Base-by-base conservation (phyloP, 2,329 filamentous ascomycete species). In the Pseudocercospora pini-densiflorae region DNA sequence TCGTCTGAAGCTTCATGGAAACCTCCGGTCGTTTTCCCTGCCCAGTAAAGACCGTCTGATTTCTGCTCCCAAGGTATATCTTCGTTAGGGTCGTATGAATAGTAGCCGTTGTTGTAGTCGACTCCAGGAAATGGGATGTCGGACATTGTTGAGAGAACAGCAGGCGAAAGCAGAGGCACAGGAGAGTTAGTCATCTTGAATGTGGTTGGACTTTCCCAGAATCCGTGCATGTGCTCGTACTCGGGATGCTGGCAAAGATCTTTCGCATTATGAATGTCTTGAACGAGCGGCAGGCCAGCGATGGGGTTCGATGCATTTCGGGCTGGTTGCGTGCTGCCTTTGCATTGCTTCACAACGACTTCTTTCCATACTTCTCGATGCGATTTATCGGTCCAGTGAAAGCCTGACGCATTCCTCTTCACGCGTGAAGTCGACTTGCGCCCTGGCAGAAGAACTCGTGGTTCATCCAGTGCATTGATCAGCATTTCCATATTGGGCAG, bases 21-120 rank as follows among this genome's bases (percentile, higher is more conserved):
- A 0, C 81, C 85, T 2, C 86, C 87, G 0, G 86, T 87, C 0
- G 81, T 86, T 0, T 83, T 86, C 0, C 87, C 87, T 0, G 83
- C 81, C 87, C 87, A 89, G 72, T 88, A 88, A 0, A 88, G 71
- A 2, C 81, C 82, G 40, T 84, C 81, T 1, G 69, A 69, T 70
- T 89, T 89, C 5, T 77, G 55, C 0, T 82, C 74, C 85, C 86
- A 89, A 0, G 76, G 71, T 0, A 81, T 45, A 64, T 87, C 86
- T 2, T 77, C 55, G 0, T 65, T 31, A 0, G 75, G 71, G 2
- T 81, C 73, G 69, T 87, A 87, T 4, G 70, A 66, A 31, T 83
- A 81, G 49, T 80, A 76, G 65, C 81, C 77, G 63, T 73, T 64
- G n/a, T 80, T 70, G 66, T 87, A 87, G 0, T 82, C 82, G 83